A percentile compares a stretch with the other conserved stretches of the same genome.
These are phyloP conservation scores for Chionographis japonica DNA, from an alignment of 106 monocot species.

Conservation along the genomic window DNA sequence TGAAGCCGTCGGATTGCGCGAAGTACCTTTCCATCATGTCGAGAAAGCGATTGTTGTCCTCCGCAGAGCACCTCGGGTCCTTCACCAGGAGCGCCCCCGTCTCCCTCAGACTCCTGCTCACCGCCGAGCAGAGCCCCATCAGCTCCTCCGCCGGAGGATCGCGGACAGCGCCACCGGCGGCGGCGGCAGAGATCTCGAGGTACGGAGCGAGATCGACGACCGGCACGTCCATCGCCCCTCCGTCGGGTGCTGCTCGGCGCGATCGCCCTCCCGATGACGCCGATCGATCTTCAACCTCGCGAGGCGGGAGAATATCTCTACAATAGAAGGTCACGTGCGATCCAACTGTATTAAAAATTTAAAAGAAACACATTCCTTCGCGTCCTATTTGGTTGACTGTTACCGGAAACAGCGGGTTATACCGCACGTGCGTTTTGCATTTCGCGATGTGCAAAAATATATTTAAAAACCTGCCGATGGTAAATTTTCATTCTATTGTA, in stretches of 20 bases:
- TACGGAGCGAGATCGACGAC: conserved; percentile 80
- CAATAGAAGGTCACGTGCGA: too few species aligned
- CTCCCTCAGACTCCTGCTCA: conserved; percentile 75
- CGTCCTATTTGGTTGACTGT: too few species aligned
- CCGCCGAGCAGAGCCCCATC: conserved; percentile 49
- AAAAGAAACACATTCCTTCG: too few species aligned
- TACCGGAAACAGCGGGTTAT: too few species aligned
- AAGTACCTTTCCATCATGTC: conserved; percentile 98
- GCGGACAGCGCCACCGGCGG: neutral
- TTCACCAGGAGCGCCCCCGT: conserved; percentile 82
- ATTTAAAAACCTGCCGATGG: too few species aligned
- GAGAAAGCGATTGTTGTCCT: conserved; percentile 83
- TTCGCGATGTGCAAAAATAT: too few species aligned
- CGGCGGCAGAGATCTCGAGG: conserved; percentile 18
- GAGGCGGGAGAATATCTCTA: too few species aligned
- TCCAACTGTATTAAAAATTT: too few species aligned
- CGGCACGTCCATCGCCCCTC: conserved; percentile 58
- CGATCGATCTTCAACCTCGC: too few species aligned
- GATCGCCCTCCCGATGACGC: neutral
- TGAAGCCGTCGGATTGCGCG: conserved; percentile 58
- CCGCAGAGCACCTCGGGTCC: conserved; percentile 80
- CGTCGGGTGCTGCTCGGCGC: neutral
- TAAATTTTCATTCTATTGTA: too few species aligned
- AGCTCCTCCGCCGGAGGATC: conserved; percentile 30
- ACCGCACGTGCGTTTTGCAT: too few species aligned